These are phyloP conservation scores for Podosphaera fusca DNA, from an alignment of 2,329 filamentous ascomycete genomes.

Conservation along the genomic window DNA sequence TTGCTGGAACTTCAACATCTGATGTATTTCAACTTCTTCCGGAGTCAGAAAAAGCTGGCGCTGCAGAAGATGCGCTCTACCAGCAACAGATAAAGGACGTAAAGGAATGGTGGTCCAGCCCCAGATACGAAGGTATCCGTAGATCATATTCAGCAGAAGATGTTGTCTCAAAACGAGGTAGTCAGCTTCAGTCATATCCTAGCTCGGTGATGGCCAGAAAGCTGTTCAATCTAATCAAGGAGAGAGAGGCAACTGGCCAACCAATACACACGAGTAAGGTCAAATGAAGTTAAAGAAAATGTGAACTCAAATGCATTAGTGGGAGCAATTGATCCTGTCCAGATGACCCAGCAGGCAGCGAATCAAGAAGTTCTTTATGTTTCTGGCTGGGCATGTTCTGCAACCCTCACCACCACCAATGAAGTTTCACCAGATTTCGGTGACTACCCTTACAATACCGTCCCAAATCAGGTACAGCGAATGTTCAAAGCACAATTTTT, in stretches of 20 bases:
- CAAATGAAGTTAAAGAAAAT: slow-evolving; percentile 14
- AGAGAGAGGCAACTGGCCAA: slow-evolving; percentile 53
- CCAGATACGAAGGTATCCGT: slow-evolving; percentile 72
- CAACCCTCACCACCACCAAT: slow-evolving; percentile 77
- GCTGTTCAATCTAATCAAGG: slow-evolving; percentile 69
- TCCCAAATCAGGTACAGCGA: slow-evolving; percentile 91
- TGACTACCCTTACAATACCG: slow-evolving; percentile 97
- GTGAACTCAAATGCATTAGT: slow-evolving; percentile 26
- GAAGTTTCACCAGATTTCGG: slow-evolving; percentile 96
- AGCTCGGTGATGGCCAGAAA: slow-evolving; percentile 91
- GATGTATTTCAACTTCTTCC: slow-evolving; percentile 74
- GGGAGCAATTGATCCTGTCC: slow-evolving; percentile 94
- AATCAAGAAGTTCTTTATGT: slow-evolving; percentile 93
- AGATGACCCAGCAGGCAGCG: slow-evolving; percentile 95
- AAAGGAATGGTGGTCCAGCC: slow-evolving; percentile 71
- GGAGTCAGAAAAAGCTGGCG: slow-evolving; percentile 52
- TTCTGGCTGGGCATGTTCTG: slow-evolving; percentile 94
- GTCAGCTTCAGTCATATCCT: slow-evolving; percentile 67
- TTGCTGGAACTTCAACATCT: slow-evolving; percentile 19
- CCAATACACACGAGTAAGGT: slow-evolving; percentile 70
- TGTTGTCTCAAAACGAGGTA: slow-evolving; percentile 80
- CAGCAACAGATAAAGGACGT: slow-evolving; percentile 67
- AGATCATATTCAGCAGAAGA: slow-evolving; percentile 76
- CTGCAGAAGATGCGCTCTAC: slow-evolving; percentile 66
- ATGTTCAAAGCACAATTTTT: slow-evolving; percentile 91